Conservation (phyloP, 2,329 filamentous ascomycete species). For the Catunica adiposa region DNA sequence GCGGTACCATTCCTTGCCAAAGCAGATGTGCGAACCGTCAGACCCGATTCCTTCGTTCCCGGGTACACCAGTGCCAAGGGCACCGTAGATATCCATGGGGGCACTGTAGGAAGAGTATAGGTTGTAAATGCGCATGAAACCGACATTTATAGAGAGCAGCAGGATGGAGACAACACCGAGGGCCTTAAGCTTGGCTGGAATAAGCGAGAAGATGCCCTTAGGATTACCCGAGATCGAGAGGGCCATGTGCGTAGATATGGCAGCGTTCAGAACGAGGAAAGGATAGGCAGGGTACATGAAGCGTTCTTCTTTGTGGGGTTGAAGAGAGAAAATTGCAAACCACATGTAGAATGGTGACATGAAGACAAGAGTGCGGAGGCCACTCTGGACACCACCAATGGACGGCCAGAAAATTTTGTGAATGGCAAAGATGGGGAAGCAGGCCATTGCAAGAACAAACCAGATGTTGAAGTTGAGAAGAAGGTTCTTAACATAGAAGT, state of each 20-base stretch:
- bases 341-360: constrained; percentile 83
- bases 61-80: constrained; percentile 40
- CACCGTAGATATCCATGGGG: constrained; percentile 53
- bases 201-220: constrained; percentile 48
- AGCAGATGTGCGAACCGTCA: constrained; percentile 57
- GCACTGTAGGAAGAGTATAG: constrained; percentile 70
- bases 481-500: constrained; percentile 87
- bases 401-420: constrained; percentile 51
- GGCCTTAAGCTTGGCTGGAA: constrained; percentile 63
- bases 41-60: constrained; percentile 34
- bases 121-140: constrained; percentile 57
- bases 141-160: constrained; percentile 46
- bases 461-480: constrained; percentile 90
- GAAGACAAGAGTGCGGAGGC: constrained; percentile 62
- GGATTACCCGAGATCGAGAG: constrained; percentile 60
- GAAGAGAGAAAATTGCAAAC: constrained; percentile 76
- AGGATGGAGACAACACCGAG: constrained; percentile 42
- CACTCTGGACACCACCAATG: constrained; percentile 46
- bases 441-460: constrained; percentile 63
- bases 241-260: constrained; percentile 66
- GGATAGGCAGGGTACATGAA: constrained; percentile 98
- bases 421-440: constrained; percentile 57
- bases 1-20: constrained; percentile 96
- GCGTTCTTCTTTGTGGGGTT: constrained; percentile 93
- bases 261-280: constrained; percentile 74